A percentile compares a stretch with the other conserved stretches of the same genome.
These are phyloP conservation scores for Fraxinus platypoda DNA, from an alignment of 305 asterid species.

Conservation along the genomic window DNA sequence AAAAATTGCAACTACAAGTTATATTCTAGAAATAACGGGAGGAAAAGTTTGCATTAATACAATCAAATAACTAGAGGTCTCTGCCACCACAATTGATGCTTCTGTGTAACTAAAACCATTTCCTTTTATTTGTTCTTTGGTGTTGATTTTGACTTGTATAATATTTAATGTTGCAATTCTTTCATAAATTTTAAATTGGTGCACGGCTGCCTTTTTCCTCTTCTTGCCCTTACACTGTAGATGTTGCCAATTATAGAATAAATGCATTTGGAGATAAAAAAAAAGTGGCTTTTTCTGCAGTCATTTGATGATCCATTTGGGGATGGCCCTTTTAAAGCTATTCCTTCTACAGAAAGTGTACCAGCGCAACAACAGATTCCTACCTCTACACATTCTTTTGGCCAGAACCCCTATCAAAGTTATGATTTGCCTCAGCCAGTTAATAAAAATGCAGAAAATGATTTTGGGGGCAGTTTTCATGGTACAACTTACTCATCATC, in stretches of 20 bases:
- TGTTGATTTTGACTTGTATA: neutral
- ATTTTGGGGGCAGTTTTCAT: constrained; percentile 38
- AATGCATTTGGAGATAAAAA: neutral
- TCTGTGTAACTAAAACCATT: neutral
- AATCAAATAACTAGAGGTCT: neutral
- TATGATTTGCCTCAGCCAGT: constrained; percentile 39
- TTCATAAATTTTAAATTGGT: neutral
- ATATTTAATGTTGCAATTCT: neutral
- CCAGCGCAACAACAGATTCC: constrained; percentile 43
- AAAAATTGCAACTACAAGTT: neutral
- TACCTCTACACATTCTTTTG: constrained; percentile 40
- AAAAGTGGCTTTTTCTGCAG: constrained; percentile 41
- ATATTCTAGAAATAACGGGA: neutral
- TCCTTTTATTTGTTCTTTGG: neutral
- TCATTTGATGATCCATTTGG: constrained; percentile 93
- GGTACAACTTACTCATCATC: constrained; percentile 39
- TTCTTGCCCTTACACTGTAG: neutral
- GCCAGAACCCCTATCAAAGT: constrained; percentile 41
- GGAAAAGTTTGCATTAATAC: neutral
- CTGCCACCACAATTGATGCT: neutral
- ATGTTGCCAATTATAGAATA: neutral
- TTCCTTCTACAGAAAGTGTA: constrained; percentile 40
- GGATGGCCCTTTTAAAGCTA: constrained; percentile 87
- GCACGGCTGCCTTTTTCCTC: neutral
- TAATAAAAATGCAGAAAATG: constrained; percentile 41